These are phyloP conservation scores for Kazachstania viticola DNA, from an alignment of 805 yeast genomes.

Conservation along the genomic window DNA sequence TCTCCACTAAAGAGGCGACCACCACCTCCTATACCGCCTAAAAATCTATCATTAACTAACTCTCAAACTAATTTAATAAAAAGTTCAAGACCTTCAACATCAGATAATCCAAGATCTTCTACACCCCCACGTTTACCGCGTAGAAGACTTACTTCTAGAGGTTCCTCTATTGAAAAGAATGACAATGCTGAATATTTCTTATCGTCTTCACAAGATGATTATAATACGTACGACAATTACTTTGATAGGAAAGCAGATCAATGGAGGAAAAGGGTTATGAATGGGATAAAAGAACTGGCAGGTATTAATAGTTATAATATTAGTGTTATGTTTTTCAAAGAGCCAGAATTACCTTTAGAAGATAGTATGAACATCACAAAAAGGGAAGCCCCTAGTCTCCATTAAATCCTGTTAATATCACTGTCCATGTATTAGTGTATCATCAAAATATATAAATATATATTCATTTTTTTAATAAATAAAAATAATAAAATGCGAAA, in stretches of 20 bases:
- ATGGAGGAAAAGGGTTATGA: slow-evolving; percentile 45
- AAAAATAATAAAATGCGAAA: no score
- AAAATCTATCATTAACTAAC: slow-evolving; percentile 12
- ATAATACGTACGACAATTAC: slow-evolving; percentile 13
- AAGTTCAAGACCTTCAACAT: slow-evolving; percentile 23
- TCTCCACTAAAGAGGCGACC: slow-evolving; percentile 1
- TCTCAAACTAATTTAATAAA: slow-evolving; percentile 9
- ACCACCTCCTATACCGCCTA: slow-evolving; percentile 17
- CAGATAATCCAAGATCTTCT: slow-evolving; percentile 2
- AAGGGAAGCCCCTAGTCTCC: no score
- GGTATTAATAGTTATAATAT: slow-evolving; percentile 10
- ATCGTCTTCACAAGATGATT: slow-evolving; percentile 23
- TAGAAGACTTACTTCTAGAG: neutral
- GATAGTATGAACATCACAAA: no score
- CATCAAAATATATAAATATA: no score
- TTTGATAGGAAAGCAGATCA: slow-evolving; percentile 40
- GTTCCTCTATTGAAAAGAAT: neutral
- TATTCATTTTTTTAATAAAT: no score
- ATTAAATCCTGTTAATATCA: no score
- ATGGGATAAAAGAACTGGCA: slow-evolving; percentile 25
- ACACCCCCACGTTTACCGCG: slow-evolving; percentile 2
- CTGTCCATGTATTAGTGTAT: no score
- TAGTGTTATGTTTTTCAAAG: slow-evolving; percentile 21
- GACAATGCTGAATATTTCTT: no score
- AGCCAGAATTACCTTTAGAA: slow-evolving; percentile 13